These are phyloP conservation scores for Globisporangium echinulatum DNA, from an alignment of 352 stramenopile species.

Conservation along the genomic window DNA sequence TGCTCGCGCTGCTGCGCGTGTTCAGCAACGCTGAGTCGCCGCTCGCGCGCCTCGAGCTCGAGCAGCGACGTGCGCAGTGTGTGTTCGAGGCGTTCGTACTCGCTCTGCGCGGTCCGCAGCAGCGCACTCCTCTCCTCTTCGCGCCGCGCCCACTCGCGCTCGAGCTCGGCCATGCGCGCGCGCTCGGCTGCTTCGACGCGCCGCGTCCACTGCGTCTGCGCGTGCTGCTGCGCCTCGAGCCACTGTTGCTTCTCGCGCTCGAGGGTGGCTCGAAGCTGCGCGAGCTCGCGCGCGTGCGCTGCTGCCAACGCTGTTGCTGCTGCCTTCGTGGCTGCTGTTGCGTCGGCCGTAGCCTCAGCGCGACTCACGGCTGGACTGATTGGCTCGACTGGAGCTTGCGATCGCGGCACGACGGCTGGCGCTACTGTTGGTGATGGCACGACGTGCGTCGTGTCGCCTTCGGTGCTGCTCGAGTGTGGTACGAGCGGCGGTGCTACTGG, in stretches of 20 bases:
- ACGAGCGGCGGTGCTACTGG: neutral
- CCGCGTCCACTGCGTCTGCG: constrained; percentile 51
- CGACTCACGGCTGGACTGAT: too few relatives aligned
- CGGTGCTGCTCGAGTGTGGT: neutral
- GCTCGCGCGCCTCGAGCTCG: constrained; percentile 56
- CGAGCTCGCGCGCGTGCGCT: constrained; percentile 10
- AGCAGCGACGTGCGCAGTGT: constrained; percentile 43
- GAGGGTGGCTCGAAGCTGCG: constrained; percentile 25
- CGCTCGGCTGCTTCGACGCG: constrained; percentile 51
- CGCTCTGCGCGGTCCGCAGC: constrained; percentile 38
- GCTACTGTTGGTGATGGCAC: neutral
- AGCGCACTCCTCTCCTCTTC: constrained; percentile 66
- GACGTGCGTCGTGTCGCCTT: neutral
- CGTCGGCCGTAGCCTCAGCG: neutral
- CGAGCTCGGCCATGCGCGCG: constrained; percentile 62
- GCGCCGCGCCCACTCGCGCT: constrained; percentile 70
- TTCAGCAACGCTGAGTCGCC: constrained; percentile 47
- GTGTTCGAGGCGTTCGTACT: constrained; percentile 70
- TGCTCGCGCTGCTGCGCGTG: constrained; percentile 49
- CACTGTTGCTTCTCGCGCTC: constrained; percentile 30
- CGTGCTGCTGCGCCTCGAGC: constrained; percentile 40
- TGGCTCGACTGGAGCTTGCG: too few relatives aligned
- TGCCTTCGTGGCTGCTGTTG: neutral
- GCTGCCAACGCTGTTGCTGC: neutral
- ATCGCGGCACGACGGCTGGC: neutral